Evolutionary conservation across 768 basidiomycete genomes (phyloP).

Genomic region (Russula emetica): DNA sequence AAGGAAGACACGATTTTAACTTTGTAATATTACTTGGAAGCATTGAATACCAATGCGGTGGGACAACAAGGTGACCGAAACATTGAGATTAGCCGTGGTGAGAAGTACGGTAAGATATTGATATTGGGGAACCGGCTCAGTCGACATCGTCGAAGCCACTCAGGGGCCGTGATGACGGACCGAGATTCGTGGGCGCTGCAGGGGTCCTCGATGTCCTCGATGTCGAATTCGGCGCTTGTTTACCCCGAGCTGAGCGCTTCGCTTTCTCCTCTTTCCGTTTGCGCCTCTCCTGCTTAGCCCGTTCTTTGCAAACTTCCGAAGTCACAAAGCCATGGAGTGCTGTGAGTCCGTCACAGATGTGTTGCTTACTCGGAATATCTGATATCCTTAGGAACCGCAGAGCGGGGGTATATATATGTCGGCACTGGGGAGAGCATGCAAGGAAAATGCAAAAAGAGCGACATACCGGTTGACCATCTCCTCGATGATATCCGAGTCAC

Average conservation of each 20-base stretch:
- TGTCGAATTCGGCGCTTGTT: not conserved
- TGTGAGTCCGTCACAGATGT: conserved; percentile 51
- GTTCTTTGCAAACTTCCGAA: conserved; percentile 44
- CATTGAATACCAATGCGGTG: not conserved
- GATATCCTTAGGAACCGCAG: conserved; percentile 39
- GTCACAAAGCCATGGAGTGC: conserved; percentile 47
- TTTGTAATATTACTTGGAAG: conserved; percentile 5
- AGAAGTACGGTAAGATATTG: not conserved
- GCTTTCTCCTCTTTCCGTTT: not conserved
- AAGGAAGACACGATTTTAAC: not conserved
- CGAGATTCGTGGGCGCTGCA: not conserved
- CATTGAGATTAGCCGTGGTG: not conserved
- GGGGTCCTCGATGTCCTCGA: not conserved
- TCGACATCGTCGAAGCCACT: not conserved
- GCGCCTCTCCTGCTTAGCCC: not conserved
- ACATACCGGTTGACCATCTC: conserved; percentile 54
- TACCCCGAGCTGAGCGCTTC: not conserved
- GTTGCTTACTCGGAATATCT: conserved; percentile 51
- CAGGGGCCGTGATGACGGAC: conserved; percentile 1
- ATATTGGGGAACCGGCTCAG: not conserved
- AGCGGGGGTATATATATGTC: not conserved
- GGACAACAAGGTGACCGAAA: not conserved
- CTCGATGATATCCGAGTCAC: conserved; percentile 46
- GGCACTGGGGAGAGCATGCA: not conserved
- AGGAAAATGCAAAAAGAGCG: not conserved